Evolutionary conservation across 306 rosid species (phyloP).

Genomic region (Vicia faba): DNA sequence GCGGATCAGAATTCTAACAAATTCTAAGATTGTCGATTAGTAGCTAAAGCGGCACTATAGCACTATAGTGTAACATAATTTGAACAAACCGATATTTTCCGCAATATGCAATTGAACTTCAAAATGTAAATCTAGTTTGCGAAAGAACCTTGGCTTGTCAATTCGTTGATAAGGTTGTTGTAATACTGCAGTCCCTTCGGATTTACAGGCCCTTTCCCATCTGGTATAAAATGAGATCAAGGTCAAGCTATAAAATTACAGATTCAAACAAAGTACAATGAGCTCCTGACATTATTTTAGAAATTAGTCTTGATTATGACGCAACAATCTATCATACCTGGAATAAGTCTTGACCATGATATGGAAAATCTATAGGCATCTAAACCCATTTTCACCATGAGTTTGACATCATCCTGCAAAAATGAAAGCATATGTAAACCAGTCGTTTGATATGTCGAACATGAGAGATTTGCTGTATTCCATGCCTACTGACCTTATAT

Average conservation of each 20-base stretch:
- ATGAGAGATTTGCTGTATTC: no score
- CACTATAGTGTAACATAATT: no score
- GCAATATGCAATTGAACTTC: not conserved
- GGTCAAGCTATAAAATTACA: not conserved
- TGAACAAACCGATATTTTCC: no score
- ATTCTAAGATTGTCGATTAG: no score
- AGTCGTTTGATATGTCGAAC: no score
- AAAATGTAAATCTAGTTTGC: not conserved
- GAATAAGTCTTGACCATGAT: constrained; percentile 33
- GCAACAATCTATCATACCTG: constrained; percentile 4
- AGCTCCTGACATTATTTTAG: no score
- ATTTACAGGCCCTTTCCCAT: constrained; percentile 62
- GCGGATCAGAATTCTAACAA: no score
- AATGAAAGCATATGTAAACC: not conserved
- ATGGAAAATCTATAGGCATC: constrained; percentile 27
- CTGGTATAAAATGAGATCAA: no score
- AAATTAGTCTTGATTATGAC: no score
- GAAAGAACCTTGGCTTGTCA: constrained; percentile 50
- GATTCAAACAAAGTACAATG: not conserved
- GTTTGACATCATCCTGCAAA: constrained; percentile 30
- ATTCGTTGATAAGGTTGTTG: constrained; percentile 69
- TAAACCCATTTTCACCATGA: constrained; percentile 28
- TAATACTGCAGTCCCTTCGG: constrained; percentile 69
- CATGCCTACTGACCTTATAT: not conserved
- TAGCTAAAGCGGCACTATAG: no score